These are phyloP conservation scores for Neospermospora avenae DNA, from an alignment of 2,329 filamentous ascomycete genomes.

Conservation along the genomic window DNA sequence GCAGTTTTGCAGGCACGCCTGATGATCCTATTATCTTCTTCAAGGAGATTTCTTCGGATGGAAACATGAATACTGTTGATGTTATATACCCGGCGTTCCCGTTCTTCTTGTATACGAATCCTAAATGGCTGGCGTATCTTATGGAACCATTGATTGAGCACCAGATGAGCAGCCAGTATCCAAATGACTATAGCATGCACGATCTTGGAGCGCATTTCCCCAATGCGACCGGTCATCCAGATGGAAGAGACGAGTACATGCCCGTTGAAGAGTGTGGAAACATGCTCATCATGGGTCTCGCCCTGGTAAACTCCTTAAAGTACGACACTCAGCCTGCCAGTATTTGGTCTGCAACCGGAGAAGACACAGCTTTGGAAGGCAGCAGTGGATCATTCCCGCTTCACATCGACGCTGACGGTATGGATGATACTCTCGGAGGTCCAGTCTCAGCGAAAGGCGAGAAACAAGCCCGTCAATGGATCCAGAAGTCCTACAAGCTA, in stretches of 20 bases:
- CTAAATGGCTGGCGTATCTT: conserved; percentile 74
- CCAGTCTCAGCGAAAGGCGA: conserved; percentile 45
- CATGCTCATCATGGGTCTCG: conserved; percentile 70
- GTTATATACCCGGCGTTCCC: conserved; percentile 85
- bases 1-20: conserved; percentile 69
- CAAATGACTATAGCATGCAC: conserved; percentile 80
- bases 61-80: conserved; percentile 82
- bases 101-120: conserved; percentile 84
- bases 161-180: conserved; percentile 78
- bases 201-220: conserved; percentile 71
- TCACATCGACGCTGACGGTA: conserved; percentile 47
- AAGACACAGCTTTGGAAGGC: conserved; percentile 25
- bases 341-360: conserved; percentile 49
- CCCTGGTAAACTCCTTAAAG: conserved; percentile 69
- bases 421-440: conserved; percentile 62
- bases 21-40: conserved; percentile 73
- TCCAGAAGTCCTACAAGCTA: conserved; percentile 56
- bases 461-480: conserved; percentile 59
- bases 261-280: conserved; percentile 65
- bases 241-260: conserved; percentile 63
- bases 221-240: conserved; percentile 70
- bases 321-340: conserved; percentile 59
- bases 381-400: conserved; percentile 31
- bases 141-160: conserved; percentile 79
- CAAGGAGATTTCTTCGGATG: conserved; percentile 83